Conservation (phyloP, 108 stramenopile genomes). For the Skeletonema potamos region DNA sequence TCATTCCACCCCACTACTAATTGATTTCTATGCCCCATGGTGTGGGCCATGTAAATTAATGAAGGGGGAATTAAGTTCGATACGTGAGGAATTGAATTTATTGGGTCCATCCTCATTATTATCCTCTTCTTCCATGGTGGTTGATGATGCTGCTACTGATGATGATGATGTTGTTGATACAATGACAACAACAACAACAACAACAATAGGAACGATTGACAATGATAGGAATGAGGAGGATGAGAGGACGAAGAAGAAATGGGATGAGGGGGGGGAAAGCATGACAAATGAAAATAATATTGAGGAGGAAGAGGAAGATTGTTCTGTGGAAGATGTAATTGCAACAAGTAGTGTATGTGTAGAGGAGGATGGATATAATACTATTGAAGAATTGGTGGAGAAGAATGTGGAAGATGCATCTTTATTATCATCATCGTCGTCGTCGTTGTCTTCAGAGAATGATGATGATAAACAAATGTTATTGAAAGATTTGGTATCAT, state of each 20-base stretch:
- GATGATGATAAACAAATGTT: no score
- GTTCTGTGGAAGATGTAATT: neutral
- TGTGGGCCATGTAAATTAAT: conserved; percentile 74
- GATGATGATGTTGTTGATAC: neutral
- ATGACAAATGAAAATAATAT: no score
- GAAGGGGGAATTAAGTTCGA: conserved; percentile 42
- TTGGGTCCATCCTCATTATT: no score
- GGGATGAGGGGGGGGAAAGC: no score
- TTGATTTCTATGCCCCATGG: conserved; percentile 55
- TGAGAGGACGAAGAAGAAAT: neutral
- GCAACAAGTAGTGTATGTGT: neutral
- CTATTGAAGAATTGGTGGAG: neutral
- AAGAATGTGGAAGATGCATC: no score
- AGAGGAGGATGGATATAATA: conserved; percentile 1
- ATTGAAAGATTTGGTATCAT: neutral
- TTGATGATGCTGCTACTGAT: no score
- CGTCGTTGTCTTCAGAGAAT: no score
- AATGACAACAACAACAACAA: neutral
- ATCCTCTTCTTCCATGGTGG: no score
- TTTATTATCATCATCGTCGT: no score
- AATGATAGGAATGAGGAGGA: neutral
- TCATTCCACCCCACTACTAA: conserved; percentile 43
- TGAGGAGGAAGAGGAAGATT: neutral
- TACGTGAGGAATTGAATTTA: conserved; percentile 19
- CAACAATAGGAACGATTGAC: no score